Base-by-base conservation (phyloP, 2,329 filamentous ascomycete species). In the Phialocephala subalpina region DNA sequence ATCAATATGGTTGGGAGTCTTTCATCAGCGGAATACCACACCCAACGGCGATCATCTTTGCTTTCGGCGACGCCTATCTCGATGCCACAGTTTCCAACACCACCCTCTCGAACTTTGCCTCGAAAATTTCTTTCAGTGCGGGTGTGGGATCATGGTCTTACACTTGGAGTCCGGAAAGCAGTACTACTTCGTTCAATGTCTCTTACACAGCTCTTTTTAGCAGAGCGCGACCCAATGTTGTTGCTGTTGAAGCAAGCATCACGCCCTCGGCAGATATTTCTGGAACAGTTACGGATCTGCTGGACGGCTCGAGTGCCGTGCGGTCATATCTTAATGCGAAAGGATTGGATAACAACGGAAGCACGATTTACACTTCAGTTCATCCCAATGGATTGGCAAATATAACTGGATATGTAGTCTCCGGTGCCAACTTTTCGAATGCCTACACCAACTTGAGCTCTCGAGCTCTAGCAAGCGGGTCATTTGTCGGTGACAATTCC, bases 1-100 rank as follows among this genome's bases (percentile, higher is more conserved):
- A 86, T 63, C 86, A 92, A 70, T 90, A 91, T 77, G 90, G 90
- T 7, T 86, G 86, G 64, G 90, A 93, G 72, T 90, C 86, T 70
- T 88, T 91, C 59, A 90, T 92, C 68, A 86, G 85, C 60, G 91
- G 91, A 27, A 83, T 93, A 18, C 91, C 91, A 7, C 90, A 92
- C 74, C 91, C 89, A 83, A 83, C 83, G 29, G 87, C 86, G 1
- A 78, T 91, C 42, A 76, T 88, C 40, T 80, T 91, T 20, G 82
- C 87, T 60, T 78, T 86, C 2, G 84, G 84, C 2, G 80, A 84
- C 63, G 81, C 81, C 27, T 82, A 86, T 57, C 80, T 93, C 36
- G 84, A 90, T 78, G 86, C 90, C 2, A 86, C 82, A 0, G 87
- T 90, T 2, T 81, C 86, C 56, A 83, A 82, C 36, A 78, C 78